Base-by-base conservation (phyloP, 2,329 filamentous ascomycete species). In the Fusarium ramigenum region DNA sequence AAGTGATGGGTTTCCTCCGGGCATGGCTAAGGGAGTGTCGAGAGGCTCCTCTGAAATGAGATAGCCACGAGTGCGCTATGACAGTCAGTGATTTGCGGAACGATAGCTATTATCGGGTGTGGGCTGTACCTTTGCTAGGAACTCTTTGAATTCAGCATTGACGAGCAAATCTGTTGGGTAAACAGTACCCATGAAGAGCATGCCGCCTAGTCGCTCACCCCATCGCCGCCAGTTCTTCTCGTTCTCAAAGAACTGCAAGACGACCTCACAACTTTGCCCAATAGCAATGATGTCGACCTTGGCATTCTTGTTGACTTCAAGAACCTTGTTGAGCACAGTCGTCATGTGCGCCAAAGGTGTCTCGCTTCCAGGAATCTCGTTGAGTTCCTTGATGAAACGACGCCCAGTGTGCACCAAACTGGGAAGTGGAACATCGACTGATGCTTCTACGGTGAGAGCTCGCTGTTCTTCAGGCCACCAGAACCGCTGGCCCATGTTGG, bases 401-500 rank as follows among this genome's bases (percentile, higher is more conserved):
- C 86, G 84, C 6, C 87, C 86, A 7, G 83, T 79, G 69, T 93
- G 89, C 16, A 91, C 90, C 5, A 90, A 87, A 53, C 89, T 93
- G 63, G 86, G 84, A 75, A 91, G 87, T 2, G 91, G 91, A 49
- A 92, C 82, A 4, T 85, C 85, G 12, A 84, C 79, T 85, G 92
- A 93, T 7, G 86, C 87, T 0, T 79, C 78, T 3, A 86, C 79
- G 2, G 89, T 93, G 69, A 97, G 84, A 0, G 90, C 85, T 54
- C 88, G 87, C 58, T 86, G 82, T 3, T 87, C 87, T 58, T 88
- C 87, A 44, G 93, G 89, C 80, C 93, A 93, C 91, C 94, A 98
- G 76, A 91, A 85, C 23, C 93, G 84, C 82, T 97, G 91, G 9
- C 93, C 94, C 8, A 90, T 86, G 79, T 97, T 98, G 50, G 94